Percentiles rank a stretch among this genome's conserved stretches.
phyloP scores from a whole-genome alignment of 2,329 filamentous ascomycete species.

The Fusarium nygamai region DNA sequence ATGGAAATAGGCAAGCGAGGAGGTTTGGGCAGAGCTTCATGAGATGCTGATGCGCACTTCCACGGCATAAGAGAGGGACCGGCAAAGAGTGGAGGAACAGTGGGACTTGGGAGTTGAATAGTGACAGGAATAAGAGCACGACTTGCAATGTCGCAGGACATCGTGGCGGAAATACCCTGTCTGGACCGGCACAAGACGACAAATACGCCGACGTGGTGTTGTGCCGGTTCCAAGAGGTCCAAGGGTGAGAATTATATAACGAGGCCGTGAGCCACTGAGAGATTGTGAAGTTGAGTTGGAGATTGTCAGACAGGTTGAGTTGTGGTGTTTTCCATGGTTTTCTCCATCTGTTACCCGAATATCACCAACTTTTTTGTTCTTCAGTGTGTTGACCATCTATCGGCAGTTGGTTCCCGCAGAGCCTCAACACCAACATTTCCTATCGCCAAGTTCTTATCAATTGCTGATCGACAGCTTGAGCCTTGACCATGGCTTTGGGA shows the following conservation, averaged over 20 bases:
- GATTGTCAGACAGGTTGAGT: not conserved
- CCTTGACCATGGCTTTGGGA: not conserved
- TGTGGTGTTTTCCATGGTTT: slow-evolving; percentile 7
- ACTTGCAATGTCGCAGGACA: slow-evolving; percentile 29
- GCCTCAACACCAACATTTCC: slow-evolving; percentile 27
- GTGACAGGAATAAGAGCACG: slow-evolving; percentile 11
- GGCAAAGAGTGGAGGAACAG: slow-evolving; percentile 36
- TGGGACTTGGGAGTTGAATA: slow-evolving; percentile 27
- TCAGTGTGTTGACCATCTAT: slow-evolving; percentile 2
- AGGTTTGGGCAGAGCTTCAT: slow-evolving; percentile 37
- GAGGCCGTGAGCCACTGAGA: slow-evolving; percentile 15
- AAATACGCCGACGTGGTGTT: slow-evolving; percentile 30
- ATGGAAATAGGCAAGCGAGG: slow-evolving; percentile 32
- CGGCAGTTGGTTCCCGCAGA: slow-evolving; percentile 32
- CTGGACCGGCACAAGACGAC: slow-evolving; percentile 29
- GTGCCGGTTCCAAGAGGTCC: not conserved
- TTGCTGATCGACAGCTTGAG: slow-evolving; percentile 16
- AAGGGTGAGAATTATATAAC: slow-evolving; percentile 31
- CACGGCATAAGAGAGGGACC: slow-evolving; percentile 25
- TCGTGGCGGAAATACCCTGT: slow-evolving; percentile 37
- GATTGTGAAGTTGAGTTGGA: not conserved
- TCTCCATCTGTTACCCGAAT: not conserved
- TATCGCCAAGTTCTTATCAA: slow-evolving; percentile 16
- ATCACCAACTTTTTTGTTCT: not conserved
- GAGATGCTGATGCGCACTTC: slow-evolving; percentile 33